Base-by-base conservation (phyloP, 2,329 filamentous ascomycete species). In the Colletotrichum abscissum region DNA sequence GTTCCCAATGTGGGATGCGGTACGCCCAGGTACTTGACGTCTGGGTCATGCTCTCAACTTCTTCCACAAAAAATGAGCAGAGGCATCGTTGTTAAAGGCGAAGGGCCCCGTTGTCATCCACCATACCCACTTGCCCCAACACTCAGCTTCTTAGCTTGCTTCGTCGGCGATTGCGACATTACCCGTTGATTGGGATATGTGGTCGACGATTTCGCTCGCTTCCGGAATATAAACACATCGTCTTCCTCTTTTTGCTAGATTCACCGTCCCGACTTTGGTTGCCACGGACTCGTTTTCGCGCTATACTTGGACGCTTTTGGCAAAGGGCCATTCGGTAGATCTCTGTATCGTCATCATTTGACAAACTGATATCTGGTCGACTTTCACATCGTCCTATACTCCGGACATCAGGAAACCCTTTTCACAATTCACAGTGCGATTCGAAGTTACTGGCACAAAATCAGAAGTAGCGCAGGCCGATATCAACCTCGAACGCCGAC, bases 41-140 rank as follows among this genome's bases (percentile, higher is more conserved):
- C 42, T 5, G 42, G 67, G 67, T 70, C 71, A 73, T 49, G 62
- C 67, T 71, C 67, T 73, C 60, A 56, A 73, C 54, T 73, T 62
- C 56, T 62, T 54, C 56, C 67, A 71, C 55, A 33, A 55, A 46
- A 63, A 46, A 54, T 22, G 69, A 26, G 52, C 64, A 58, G 49
- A 63, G 59, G 64, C 63, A 67, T 65, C 63, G 69, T 74, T 64
- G 54, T 63, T 72, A 68, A 64, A 72, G 65, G 59, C 63, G 49
- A 49, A 67, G 52, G 63, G 58, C 55, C 73, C 72, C 64, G 30
- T 63, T 28, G 46, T 59, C 64, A 66, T 69, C 70, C 64, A 69
- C 64, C 35, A 69, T 69, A 73, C 59, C 64, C 73, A 69, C 72
- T 68, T 74, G 69, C 63, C 72, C 69, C 69, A 62, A 42, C 55